These are phyloP conservation scores for Dictyostelium firmibasis DNA, from an alignment of 78 protist genomes.

Conservation along the genomic window DNA sequence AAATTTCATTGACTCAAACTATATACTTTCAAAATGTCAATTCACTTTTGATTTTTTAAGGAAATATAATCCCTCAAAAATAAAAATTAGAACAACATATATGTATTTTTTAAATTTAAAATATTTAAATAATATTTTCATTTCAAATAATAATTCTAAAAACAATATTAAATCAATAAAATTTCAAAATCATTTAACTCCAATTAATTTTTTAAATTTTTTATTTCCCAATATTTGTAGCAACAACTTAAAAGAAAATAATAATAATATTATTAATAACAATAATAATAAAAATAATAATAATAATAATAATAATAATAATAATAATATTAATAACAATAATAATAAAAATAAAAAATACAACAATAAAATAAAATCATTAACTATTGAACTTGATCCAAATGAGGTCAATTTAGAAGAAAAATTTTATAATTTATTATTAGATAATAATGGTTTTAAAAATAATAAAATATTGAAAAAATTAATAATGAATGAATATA, in stretches of 20 bases:
- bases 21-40: background rate
- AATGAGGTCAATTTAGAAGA: background rate
- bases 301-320: too few species aligned
- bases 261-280: too few species aligned
- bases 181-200: background rate
- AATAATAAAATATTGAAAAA: background rate
- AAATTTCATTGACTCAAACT: background rate
- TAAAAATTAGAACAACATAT: background rate
- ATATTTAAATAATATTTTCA: too few species aligned
- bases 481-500: background rate
- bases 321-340: too few species aligned
- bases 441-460: background rate
- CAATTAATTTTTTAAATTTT: background rate
- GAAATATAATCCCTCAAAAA: background rate
- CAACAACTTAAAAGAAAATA: too few species aligned
- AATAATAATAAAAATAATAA: too few species aligned
- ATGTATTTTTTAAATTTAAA: background rate
- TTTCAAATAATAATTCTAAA: background rate
- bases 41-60: background rate
- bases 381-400: background rate
- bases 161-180: background rate
- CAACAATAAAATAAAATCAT: background rate
- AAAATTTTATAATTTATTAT: background rate
- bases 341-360: too few species aligned
- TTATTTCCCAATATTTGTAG: too few species aligned